Conservation (phyloP, 202 grass and related monocot genomes). For the Zoysia matrella region DNA sequence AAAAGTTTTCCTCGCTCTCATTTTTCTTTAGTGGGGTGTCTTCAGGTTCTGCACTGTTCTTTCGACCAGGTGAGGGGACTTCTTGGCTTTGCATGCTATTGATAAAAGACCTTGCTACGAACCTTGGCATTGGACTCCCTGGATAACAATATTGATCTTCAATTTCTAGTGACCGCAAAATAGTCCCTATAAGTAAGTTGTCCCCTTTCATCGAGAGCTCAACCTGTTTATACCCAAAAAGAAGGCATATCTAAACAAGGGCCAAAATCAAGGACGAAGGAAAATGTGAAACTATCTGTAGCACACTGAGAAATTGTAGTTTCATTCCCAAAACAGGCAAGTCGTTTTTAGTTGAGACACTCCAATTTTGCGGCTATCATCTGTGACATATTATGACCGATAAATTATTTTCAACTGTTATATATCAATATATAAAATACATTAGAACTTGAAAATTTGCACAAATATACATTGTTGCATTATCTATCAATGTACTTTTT, state of each 20-base stretch:
- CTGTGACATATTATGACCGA: too few relatives aligned
- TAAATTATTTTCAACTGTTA: too few relatives aligned
- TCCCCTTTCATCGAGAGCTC: conserved; percentile 86
- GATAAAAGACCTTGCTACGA: conserved; percentile 92
- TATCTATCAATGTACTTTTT: too few relatives aligned
- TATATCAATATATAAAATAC: too few relatives aligned
- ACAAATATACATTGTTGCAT: too few relatives aligned
- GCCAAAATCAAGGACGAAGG: conserved; percentile 26
- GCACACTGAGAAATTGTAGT: too few relatives aligned
- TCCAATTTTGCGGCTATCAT: too few relatives aligned
- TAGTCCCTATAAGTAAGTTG: conserved; percentile 87
- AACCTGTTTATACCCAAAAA: conserved; percentile 62
- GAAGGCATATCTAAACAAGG: conserved; percentile 21
- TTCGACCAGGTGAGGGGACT: conserved; percentile 41
- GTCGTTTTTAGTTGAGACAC: too few relatives aligned
- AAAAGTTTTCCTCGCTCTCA: conserved; percentile 88
- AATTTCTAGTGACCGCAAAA: conserved; percentile 91
- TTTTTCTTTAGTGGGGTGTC: conserved; percentile 58
- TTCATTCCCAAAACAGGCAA: too few relatives aligned
- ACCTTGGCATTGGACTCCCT: conserved; percentile 63
- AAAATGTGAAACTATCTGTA: conserved; percentile 1
- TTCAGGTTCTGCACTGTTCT: conserved; percentile 51
- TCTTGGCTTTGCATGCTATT: conserved; percentile 61
- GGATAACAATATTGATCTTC: conserved; percentile 78
- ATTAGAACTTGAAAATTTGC: too few relatives aligned